Evolutionary conservation across 2,329 filamentous ascomycete genomes (phyloP).

Genomic region (Fusarium verticillioides): DNA sequence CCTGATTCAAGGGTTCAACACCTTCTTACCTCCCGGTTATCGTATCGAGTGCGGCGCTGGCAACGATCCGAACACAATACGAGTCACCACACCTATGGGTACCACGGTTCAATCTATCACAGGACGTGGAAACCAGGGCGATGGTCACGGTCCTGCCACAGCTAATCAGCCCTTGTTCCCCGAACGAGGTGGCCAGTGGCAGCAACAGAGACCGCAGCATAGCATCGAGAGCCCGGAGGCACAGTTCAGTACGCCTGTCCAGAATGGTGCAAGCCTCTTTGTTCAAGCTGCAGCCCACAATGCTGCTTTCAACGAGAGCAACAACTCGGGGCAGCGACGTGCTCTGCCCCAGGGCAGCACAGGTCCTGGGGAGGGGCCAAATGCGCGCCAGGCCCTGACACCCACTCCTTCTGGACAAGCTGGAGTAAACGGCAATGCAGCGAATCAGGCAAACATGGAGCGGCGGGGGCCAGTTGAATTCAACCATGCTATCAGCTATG

Average conservation of each 20-base stretch:
- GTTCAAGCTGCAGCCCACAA: slow-evolving; percentile 55
- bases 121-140: slow-evolving; percentile 59
- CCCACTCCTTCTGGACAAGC: slow-evolving; percentile 69
- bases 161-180: slow-evolving; percentile 59
- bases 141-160: slow-evolving; percentile 53
- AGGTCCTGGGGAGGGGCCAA: slow-evolving; percentile 56
- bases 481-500: slow-evolving; percentile 98
- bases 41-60: slow-evolving; percentile 95
- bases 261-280: slow-evolving; percentile 62
- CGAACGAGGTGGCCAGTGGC: slow-evolving; percentile 64
- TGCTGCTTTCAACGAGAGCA: slow-evolving; percentile 48
- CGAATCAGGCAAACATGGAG: slow-evolving; percentile 73
- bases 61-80: slow-evolving; percentile 94
- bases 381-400: slow-evolving; percentile 66
- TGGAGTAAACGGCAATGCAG: slow-evolving; percentile 69
- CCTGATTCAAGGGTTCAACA: slow-evolving; percentile 97
- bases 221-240: slow-evolving; percentile 72
- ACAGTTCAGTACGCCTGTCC: slow-evolving; percentile 68
- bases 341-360: slow-evolving; percentile 45
- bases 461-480: slow-evolving; percentile 97
- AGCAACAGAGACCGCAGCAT: slow-evolving; percentile 66
- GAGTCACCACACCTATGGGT: slow-evolving; percentile 97
- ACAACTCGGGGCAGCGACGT: slow-evolving; percentile 48
- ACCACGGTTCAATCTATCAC: slow-evolving; percentile 92
- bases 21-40: slow-evolving; percentile 94